Conservation (phyloP, 257 asterid genomes). For the Orobanche coerulescens region DNA sequence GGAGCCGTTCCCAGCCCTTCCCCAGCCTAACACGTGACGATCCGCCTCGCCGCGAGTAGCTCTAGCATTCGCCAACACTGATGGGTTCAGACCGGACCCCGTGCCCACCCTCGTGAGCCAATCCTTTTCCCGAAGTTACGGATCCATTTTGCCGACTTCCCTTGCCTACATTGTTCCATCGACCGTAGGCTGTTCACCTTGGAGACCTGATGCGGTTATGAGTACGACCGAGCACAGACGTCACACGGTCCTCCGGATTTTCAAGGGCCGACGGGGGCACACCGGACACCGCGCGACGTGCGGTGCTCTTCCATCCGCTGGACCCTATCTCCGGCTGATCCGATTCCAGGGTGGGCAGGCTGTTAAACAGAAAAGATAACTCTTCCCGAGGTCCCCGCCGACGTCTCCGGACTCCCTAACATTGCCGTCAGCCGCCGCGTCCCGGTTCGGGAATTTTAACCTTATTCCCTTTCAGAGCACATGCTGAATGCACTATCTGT, state of each 20-base stretch:
- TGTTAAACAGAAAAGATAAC: constrained; percentile 48
- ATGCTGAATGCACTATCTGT: background rate
- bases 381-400: constrained; percentile 43
- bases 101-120: no score
- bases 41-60: no score
- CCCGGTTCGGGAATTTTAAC: background rate
- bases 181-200: no score
- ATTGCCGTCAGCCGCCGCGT: background rate
- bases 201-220: no score
- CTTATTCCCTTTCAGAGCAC: background rate
- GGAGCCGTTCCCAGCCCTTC: no score
- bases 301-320: constrained; percentile 35
- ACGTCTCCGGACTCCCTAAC: background rate
- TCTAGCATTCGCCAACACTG: no score
- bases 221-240: constrained; percentile 31
- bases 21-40: no score
- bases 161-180: no score
- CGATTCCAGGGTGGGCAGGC: constrained; percentile 45
- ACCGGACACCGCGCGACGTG: constrained; percentile 36
- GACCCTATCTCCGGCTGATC: constrained; percentile 25
- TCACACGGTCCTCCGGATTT: constrained; percentile 32
- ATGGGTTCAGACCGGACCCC: no score
- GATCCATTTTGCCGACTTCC: no score
- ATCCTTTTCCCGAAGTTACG: no score
- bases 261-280: constrained; percentile 38